phyloP scores from a whole-genome alignment of 148 eudicot species.

The Fallopia convolvulus region DNA sequence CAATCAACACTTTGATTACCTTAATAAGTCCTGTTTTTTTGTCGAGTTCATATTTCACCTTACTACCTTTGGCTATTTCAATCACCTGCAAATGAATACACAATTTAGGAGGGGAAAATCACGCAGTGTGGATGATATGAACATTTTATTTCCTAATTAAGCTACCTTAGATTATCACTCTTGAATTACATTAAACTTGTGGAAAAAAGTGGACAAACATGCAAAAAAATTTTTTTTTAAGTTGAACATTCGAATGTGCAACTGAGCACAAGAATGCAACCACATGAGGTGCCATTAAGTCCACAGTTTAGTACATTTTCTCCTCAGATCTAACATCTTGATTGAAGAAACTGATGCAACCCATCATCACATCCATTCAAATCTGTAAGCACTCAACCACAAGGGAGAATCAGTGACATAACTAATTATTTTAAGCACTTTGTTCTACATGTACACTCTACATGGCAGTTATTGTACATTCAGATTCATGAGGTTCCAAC shows the following conservation, averaged over 20 bases:
- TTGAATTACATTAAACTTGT: neutral
- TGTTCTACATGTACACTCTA: neutral
- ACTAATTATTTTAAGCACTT: neutral
- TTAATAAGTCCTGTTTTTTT: conserved; percentile 72
- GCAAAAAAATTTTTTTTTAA: neutral
- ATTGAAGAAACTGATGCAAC: neutral
- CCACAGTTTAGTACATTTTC: too few species aligned
- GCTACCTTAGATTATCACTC: neutral
- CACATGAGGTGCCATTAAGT: neutral
- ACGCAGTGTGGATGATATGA: neutral
- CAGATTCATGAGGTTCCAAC: neutral
- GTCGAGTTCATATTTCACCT: conserved; percentile 81
- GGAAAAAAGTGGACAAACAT: neutral
- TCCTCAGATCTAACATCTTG: too few species aligned
- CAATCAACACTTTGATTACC: conserved; percentile 25
- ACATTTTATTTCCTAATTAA: neutral
- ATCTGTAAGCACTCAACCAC: neutral
- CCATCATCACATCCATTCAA: neutral
- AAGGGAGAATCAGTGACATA: neutral
- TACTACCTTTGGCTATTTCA: conserved; percentile 70
- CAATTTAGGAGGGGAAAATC: neutral
- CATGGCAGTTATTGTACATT: neutral
- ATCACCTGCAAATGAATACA: conserved; percentile 40
- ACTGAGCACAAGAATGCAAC: neutral
- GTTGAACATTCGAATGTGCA: neutral